These are phyloP conservation scores for Colletotrichum melonis DNA, from an alignment of 2,329 filamentous ascomycete genomes.

Conservation along the genomic window DNA sequence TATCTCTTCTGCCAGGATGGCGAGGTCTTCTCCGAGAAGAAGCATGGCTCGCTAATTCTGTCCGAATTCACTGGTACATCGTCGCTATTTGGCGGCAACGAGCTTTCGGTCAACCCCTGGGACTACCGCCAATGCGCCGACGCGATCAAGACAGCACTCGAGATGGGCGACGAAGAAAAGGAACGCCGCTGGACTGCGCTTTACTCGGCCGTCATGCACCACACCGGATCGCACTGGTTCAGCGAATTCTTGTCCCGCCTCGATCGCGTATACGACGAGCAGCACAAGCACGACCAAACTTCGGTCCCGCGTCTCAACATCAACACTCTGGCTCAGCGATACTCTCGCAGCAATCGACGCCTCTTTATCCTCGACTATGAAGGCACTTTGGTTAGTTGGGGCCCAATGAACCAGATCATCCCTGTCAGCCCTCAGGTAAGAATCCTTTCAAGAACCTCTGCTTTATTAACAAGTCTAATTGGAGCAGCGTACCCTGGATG, in stretches of 20 bases:
- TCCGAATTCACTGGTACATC: constrained; percentile 96
- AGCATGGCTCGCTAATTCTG: constrained; percentile 88
- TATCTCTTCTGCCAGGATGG: constrained; percentile 95
- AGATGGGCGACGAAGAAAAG: constrained; percentile 83
- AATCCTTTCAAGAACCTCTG: not conserved
- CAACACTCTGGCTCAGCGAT: constrained; percentile 71
- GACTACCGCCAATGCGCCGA: constrained; percentile 90
- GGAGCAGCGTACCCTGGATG: constrained; percentile 78
- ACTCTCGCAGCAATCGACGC: constrained; percentile 73
- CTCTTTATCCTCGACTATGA: constrained; percentile 95
- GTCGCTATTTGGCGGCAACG: constrained; percentile 82
- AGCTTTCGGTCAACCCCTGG: constrained; percentile 94
- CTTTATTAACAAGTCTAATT: constrained; percentile 21
- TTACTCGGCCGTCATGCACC: constrained; percentile 78
- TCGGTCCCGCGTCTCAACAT: constrained; percentile 88
- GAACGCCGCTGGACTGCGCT: constrained; percentile 79
- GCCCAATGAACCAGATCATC: constrained; percentile 85
- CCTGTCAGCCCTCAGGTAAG: constrained; percentile 78
- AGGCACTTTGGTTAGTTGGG: constrained; percentile 89
- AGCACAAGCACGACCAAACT: constrained; percentile 85
- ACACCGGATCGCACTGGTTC: constrained; percentile 90
- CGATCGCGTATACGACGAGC: constrained; percentile 82
- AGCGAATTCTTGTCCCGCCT: constrained; percentile 78
- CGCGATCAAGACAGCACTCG: constrained; percentile 84
- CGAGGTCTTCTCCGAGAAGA: constrained; percentile 74